These are phyloP conservation scores for Aciculoconidium aculeatum DNA, from an alignment of 805 yeast species.

Conservation along the genomic window DNA sequence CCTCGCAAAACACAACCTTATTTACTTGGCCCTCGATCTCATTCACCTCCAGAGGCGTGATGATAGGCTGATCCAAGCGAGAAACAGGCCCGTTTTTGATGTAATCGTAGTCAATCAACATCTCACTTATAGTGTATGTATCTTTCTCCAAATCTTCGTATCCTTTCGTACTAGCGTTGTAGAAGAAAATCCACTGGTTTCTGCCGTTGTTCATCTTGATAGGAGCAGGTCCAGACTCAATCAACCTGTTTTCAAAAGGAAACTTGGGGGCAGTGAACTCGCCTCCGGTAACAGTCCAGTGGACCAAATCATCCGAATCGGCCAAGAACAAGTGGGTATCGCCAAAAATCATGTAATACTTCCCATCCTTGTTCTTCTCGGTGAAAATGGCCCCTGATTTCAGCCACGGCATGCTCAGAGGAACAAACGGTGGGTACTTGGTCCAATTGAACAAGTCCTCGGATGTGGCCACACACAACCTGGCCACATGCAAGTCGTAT, in stretches of 20 bases:
- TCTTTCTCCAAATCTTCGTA: conserved; percentile 23
- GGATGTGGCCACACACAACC: conserved; percentile 36
- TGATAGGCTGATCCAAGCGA: conserved; percentile 29
- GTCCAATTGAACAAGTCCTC: conserved; percentile 33
- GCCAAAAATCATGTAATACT: conserved; percentile 41
- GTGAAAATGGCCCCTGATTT: conserved; percentile 37
- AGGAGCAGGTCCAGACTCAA: conserved; percentile 40
- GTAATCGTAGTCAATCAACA: conserved; percentile 36
- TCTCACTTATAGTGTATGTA: conserved; percentile 33
- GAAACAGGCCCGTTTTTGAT: conserved; percentile 31
- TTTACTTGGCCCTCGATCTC: conserved; percentile 36
- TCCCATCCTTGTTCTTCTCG: conserved; percentile 26
- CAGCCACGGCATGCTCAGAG: conserved; percentile 29
- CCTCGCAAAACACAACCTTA: conserved; percentile 39
- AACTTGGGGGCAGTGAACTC: conserved; percentile 25
- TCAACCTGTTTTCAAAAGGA: conserved; percentile 28
- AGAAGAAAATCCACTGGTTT: conserved; percentile 32
- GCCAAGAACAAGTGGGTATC: conserved; percentile 36
- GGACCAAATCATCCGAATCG: conserved; percentile 25
- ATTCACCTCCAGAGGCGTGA: conserved; percentile 28
- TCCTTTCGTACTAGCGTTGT: conserved; percentile 36
- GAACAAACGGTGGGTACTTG: conserved; percentile 31
- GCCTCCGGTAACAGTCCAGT: conserved; percentile 23
- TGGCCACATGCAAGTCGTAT: conserved; percentile 27
- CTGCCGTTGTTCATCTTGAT: conserved; percentile 25